These are phyloP conservation scores for Aurantiochytrium sp. DNA, from an alignment of 108 stramenopile genomes.

Conservation along the genomic window DNA sequence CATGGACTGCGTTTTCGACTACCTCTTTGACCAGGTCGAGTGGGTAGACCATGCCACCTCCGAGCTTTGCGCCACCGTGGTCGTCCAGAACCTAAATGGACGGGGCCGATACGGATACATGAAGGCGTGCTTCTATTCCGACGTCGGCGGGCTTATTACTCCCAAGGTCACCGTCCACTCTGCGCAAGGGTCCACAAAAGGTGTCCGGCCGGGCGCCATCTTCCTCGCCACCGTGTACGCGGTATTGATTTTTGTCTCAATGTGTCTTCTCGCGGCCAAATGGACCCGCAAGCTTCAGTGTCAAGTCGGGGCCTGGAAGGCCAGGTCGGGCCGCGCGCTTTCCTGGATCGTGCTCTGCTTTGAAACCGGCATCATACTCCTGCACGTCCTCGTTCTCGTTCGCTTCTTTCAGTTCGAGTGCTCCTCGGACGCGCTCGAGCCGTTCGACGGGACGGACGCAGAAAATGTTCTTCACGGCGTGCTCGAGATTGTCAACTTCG, in stretches of 20 bases:
- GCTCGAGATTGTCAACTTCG: neutral
- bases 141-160: neutral
- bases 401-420: neutral
- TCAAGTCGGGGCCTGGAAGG: neutral
- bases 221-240: neutral
- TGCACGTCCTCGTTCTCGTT: neutral
- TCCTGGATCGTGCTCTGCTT: neutral
- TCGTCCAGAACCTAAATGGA: neutral
- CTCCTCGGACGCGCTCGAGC: neutral
- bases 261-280: neutral
- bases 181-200: neutral
- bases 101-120: neutral
- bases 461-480: neutral
- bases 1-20: neutral
- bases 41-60: neutral
- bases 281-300: neutral
- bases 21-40: neutral
- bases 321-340: neutral
- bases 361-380: neutral
- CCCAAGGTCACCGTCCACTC: neutral
- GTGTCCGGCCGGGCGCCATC: neutral
- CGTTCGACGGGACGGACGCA: neutral
- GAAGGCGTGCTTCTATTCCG: neutral
- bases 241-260: neutral
- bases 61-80: neutral